Conservation (phyloP, 2,329 filamentous ascomycete genomes). For the Pseudogymnoascus sp. region DNA sequence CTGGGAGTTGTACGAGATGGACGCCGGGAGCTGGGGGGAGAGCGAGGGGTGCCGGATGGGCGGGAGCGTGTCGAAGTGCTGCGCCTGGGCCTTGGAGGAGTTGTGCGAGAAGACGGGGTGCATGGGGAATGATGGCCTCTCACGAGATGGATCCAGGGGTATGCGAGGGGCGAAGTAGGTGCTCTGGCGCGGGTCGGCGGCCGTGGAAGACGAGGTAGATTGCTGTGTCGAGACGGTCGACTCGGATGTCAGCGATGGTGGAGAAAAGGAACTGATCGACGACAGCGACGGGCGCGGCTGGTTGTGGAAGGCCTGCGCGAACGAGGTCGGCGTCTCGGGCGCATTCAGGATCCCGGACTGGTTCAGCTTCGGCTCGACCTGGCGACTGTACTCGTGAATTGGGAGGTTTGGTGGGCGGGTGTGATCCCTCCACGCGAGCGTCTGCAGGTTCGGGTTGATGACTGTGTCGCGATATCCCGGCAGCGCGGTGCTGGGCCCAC, state of each 20-base stretch:
- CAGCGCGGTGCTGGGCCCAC: background rate
- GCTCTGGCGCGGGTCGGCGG: conserved; percentile 22
- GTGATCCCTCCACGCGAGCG: conserved; percentile 25
- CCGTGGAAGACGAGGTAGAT: conserved; percentile 21
- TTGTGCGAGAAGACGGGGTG: background rate
- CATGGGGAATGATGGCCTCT: conserved; percentile 24
- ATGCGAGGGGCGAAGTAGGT: conserved; percentile 25
- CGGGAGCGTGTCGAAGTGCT: conserved; percentile 23
- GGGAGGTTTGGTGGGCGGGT: conserved; percentile 16
- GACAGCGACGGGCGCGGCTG: conserved; percentile 22
- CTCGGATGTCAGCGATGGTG: conserved; percentile 25
- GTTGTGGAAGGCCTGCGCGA: conserved; percentile 17
- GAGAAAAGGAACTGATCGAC: conserved; percentile 16
- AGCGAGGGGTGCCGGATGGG: conserved; percentile 23
- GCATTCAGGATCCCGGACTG: conserved; percentile 16
- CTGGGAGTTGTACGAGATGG: background rate
- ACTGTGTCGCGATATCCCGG: conserved; percentile 29
- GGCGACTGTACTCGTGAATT: conserved; percentile 17
- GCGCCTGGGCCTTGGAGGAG: background rate
- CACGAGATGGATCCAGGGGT: conserved; percentile 26
- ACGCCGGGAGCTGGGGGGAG: conserved; percentile 21
- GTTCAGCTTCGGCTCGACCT: conserved; percentile 15
- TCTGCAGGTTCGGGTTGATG: conserved; percentile 16
- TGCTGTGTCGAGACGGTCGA: conserved; percentile 19
- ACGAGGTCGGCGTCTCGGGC: background rate